Base-by-base conservation (phyloP, 306 rosid genomes). In the Clitoria ternatea region DNA sequence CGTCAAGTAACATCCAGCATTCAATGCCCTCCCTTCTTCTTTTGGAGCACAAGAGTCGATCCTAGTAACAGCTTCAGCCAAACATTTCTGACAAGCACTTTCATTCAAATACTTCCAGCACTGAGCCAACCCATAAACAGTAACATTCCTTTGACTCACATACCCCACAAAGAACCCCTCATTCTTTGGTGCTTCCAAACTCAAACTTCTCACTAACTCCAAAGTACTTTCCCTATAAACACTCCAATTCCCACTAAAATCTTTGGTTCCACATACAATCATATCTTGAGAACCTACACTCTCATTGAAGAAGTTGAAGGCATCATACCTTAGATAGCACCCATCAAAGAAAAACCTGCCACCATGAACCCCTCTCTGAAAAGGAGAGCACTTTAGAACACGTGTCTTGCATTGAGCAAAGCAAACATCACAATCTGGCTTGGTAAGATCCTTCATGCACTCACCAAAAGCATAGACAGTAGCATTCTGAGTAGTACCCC, bases 281-380 rank as follows among this genome's bases (percentile, higher is more conserved):
- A 0, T 59, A 29, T 90, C 90, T 42, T 62, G 23, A n/a, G 5
- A 0, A 61, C 84, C 74, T 15, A 84, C 8, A 48, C 76, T 78
- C 47, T 91, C 84, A 3, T 78, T 78, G 62, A 85, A 83, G 82
- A 88, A 88, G 39, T 82, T 17, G 47, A 79, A 66, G 14, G 67
- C 79, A 50, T 86, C 93, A 49, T 82, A 86, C 72, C 97, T 64
- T n/a, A 91, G 66, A 40, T 79, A 91, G 57, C 92, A 88, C 1
- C 96, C 97, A 24, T 91, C 97, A n/a, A 3, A 87, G 79, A 86
- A 86, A 4, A 83, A 33, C 27, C 85, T 77, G 0, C 96, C 92
- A 0, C 90, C 88, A 1, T 61, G 71, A 63, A 64, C 70, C 6
- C 72, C 89, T 53, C 36, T 82, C 61, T 81, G 92, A 78, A 86